Evolutionary conservation across 352 stramenopile species (phyloP), one percentile per base, ranked within the genome.

Genomic region (Pythium biforme): DNA sequence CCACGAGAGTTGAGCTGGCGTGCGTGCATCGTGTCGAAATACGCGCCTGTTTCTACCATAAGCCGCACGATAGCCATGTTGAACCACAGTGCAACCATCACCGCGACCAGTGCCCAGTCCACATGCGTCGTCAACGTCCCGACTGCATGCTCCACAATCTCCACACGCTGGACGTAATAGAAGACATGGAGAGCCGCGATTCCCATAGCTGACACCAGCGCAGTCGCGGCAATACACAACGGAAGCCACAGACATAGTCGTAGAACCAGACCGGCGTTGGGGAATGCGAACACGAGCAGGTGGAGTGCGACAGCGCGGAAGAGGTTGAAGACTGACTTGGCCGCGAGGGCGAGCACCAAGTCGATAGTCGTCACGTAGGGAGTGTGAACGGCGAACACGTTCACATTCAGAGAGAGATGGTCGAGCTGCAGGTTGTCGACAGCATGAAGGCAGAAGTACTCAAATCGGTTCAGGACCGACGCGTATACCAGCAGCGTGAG

Each of bases 271-370:
- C 59, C 66, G 50, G 68, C 76, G 8, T 75, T 78, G 2, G 76
- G 75, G 40, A 88, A 86, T 8, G 75, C 76, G 55, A 87, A 88
- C 7, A 88, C 56, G 27, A 88, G 51, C 19, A 88, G 10, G 39
- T 81, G 64, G n/a, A 88, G 75, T 2, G 73, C 70, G 49, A 82
- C 56, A 9, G 66, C 76, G 49, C 76, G 78, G 45, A 85, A 88
- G 6, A 86, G 65, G 52, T 88, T 85, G 56, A 90, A 77, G 0
- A 74, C 69, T 1, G 78, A 87, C 60, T 79, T 88, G n/a, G 73
- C 75, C 4, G 71, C 63, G 3, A 90, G 70, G 4, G 63, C 62
- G 4, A 82, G 46, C 27, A 83, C 4, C 25, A 83, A 26, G 8
- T 82, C 69, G 19, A 89, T 66, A 0, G 70, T 61, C 6, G 72